Conservation (phyloP, 345 rosid genomes). For the Eucalyptus brandiana region DNA sequence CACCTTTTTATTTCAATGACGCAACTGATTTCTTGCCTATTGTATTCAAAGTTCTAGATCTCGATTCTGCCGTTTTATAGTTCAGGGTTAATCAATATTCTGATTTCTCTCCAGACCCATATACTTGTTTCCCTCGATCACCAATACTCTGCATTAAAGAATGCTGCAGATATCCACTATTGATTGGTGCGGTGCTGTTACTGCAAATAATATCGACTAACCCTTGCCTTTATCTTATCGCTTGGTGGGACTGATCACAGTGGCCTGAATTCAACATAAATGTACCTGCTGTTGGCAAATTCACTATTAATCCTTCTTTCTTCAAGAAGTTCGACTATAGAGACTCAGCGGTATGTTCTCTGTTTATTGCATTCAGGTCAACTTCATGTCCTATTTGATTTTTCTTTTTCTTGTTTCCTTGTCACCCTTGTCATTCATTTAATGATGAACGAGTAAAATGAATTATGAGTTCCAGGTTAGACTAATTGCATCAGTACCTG, state of each 20-base stretch:
- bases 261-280: constrained; percentile 73
- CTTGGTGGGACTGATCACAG: constrained; percentile 11
- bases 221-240: neutral
- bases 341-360: constrained; percentile 39
- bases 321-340: constrained; percentile 79
- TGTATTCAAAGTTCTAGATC: neutral
- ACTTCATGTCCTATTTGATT: neutral
- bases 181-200: neutral
- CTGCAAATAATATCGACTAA: neutral
- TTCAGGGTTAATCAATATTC: neutral
- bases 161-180: neutral
- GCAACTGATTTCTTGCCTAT: neutral
- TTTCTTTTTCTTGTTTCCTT: neutral
- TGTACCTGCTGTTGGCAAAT: constrained; percentile 43
- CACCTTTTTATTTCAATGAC: neutral
- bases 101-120: neutral
- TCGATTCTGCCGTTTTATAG: neutral
- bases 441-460: neutral
- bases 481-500: constrained; percentile 86
- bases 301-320: constrained; percentile 62
- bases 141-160: neutral
- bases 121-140: neutral
- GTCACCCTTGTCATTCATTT: neutral
- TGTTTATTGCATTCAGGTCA: neutral
- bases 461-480: constrained; percentile 39